Evolutionary conservation across 805 yeast genomes (phyloP), one percentile per base, ranked within the genome.

Genomic region (Candida ulmi): DNA sequence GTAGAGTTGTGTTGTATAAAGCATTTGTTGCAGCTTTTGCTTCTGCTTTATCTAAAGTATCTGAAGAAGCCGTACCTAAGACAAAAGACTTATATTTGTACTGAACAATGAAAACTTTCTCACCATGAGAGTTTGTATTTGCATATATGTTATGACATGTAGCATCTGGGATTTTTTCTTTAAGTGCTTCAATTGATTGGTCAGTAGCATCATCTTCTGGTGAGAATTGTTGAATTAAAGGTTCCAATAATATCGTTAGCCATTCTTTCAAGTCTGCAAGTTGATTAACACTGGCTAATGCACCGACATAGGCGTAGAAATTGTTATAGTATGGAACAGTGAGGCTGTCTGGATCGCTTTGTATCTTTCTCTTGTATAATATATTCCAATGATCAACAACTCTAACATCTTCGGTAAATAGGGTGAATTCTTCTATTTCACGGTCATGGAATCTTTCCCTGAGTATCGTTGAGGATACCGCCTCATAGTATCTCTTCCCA

Each of bases 291-390:
- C 11, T 4, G 2, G 13, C 34, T 5, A 44, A 23, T 5, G 37
- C 40, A 5, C 47, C 47, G 21, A 44, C n/a, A 18, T 39, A 42
- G 12, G 43, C 40, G 25, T 33, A 42, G 21, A 44, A 44, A 16
- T 38, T 35, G n/a, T 38, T 34, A 29, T 38, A 39, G 11, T 33
- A 36, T 17, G 34, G 29, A 15, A 17, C 8, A 16, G 17, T 18
- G 9, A 39, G 13, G 28, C 33, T 32, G 17, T 38, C 25, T 12
- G 32, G n/a, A 21, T 33, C 31, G 6, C 30, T 38, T 11, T 32
- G 31, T 12, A 21, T 37, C 5, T 34, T 32, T 3, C 39, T 16
- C 2, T 21, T 28, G 29, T 42, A 44, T 1, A 36, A 24, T 3
- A 5, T 11, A 5, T 43, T 40, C 48, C 41, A 44, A 2, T 35